Percentiles rank a stretch among this genome's conserved stretches.
These are phyloP conservation scores for Candida cerambycidarum DNA, from an alignment of 805 yeast genomes.

Conservation along the genomic window DNA sequence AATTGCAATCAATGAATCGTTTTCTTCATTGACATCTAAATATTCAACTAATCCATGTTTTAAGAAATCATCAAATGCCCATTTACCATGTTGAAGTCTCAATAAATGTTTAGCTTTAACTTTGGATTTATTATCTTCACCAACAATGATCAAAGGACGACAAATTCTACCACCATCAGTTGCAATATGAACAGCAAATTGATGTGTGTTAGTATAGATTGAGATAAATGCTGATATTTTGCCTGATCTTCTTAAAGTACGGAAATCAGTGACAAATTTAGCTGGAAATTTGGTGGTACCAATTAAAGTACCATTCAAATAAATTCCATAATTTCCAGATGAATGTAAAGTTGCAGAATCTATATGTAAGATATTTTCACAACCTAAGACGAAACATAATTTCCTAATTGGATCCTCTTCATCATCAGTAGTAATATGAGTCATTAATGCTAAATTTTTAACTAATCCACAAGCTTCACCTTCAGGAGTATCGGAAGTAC, in stretches of 20 bases:
- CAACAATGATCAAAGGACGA: slow-evolving; percentile 88
- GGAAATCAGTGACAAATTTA: slow-evolving; percentile 76
- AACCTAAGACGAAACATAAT: slow-evolving; percentile 80
- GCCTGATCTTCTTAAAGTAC: slow-evolving; percentile 80
- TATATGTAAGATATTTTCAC: slow-evolving; percentile 76
- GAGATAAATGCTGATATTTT: slow-evolving; percentile 88
- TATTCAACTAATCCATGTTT: slow-evolving; percentile 88
- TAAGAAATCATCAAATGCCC: slow-evolving; percentile 91
- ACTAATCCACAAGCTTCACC: slow-evolving; percentile 99
- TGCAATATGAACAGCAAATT: slow-evolving; percentile 92
- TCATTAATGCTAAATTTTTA: slow-evolving; percentile 94
- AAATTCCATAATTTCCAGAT: slow-evolving; percentile 77
- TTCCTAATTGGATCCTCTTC: slow-evolving; percentile 86
- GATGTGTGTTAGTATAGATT: slow-evolving; percentile 86
- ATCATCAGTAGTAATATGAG: slow-evolving; percentile 97
- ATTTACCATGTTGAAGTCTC: slow-evolving; percentile 60
- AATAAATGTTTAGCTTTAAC: slow-evolving; percentile 72
- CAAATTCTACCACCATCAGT: slow-evolving; percentile 99
- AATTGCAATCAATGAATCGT: slow-evolving; percentile 88
- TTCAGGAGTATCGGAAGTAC: slow-evolving; percentile 98
- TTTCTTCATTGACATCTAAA: slow-evolving; percentile 95
- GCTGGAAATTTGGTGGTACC: slow-evolving; percentile 88
- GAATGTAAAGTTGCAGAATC: slow-evolving; percentile 84
- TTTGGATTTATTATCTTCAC: slow-evolving; percentile 61
- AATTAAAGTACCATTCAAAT: slow-evolving; percentile 89